These are phyloP conservation scores for Phellopilus nigrolimitatus DNA, from an alignment of 1,284 basidiomycete species.

Conservation along the genomic window DNA sequence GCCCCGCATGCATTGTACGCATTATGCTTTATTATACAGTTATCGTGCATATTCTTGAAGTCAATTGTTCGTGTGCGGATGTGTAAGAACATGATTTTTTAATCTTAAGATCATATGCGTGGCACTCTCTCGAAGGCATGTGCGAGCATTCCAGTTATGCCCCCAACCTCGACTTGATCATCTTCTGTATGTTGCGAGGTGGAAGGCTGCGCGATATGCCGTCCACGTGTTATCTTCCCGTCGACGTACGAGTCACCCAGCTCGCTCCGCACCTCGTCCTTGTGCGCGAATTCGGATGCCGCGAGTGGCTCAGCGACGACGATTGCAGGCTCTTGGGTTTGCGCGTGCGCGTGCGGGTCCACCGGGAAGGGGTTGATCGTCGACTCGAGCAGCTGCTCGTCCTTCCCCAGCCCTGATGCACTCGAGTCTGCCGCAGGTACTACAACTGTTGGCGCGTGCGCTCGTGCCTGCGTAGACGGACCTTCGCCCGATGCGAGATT, in stretches of 20 bases:
- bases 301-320: constrained; percentile 23
- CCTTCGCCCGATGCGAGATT: constrained; percentile 21
- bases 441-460: background rate
- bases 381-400: constrained; percentile 3
- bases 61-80: no score
- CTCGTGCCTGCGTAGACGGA: constrained; percentile 16
- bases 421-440: background rate
- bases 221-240: constrained; percentile 31
- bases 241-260: constrained; percentile 74
- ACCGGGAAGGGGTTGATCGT: constrained; percentile 20
- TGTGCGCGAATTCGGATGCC: constrained; percentile 43
- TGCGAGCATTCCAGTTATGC: constrained; percentile 69
- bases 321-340: constrained; percentile 22
- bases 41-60: no score
- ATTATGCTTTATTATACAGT: background rate
- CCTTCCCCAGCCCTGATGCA: background rate
- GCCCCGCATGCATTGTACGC: background rate
- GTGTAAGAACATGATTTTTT: background rate
- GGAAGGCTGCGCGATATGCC: constrained; percentile 16
- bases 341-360: constrained; percentile 17
- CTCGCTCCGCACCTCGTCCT: constrained; percentile 48
- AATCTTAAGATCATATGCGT: background rate
- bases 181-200: constrained; percentile 48
- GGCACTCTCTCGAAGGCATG: constrained; percentile 70
- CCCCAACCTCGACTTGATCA: constrained; percentile 54